A percentile compares a stretch with the other conserved stretches of the same genome.
phyloP scores from a whole-genome alignment of 225 moss, liverwort and hornwort genomes.

The Anthoceros angustus region DNA sequence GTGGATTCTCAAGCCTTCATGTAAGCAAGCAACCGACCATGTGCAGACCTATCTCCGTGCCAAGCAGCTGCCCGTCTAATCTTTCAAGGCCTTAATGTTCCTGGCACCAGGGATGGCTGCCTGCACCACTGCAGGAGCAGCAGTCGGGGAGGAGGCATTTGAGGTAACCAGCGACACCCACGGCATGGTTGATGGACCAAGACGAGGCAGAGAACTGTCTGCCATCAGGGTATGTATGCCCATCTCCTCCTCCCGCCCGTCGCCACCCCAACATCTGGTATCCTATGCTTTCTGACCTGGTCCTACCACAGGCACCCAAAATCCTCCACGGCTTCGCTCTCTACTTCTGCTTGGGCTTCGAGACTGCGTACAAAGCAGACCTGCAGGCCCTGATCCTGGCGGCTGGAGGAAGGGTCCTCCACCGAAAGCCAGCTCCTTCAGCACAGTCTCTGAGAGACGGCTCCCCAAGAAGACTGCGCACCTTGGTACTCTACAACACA shows the following conservation, averaged over 20 bases:
- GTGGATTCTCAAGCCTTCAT: constrained; percentile 25
- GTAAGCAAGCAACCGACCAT: constrained; percentile 10
- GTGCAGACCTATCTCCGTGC: background rate
- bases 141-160: constrained; percentile 16
- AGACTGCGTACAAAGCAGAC: constrained; percentile 21
- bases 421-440: constrained; percentile 25
- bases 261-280: too few relatives aligned
- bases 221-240: constrained; percentile 16
- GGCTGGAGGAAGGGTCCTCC: constrained; percentile 27
- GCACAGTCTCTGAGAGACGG: background rate
- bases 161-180: constrained; percentile 20
- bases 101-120: constrained; percentile 29
- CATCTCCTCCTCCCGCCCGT: background rate
- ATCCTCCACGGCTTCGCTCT: constrained; percentile 28
- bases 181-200: constrained; percentile 26
- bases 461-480: constrained; percentile 5
- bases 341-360: constrained; percentile 29
- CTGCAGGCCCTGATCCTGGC: constrained; percentile 20
- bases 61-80: background rate
- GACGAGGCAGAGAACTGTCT: constrained; percentile 20
- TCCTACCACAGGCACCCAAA: constrained; percentile 21
- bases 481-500: constrained; percentile 25
- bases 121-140: constrained; percentile 16
- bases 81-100: background rate
- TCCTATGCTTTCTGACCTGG: constrained; percentile 1